Evolutionary conservation across 1,284 basidiomycete species (phyloP).

Genomic region (Ustilago tritici): DNA sequence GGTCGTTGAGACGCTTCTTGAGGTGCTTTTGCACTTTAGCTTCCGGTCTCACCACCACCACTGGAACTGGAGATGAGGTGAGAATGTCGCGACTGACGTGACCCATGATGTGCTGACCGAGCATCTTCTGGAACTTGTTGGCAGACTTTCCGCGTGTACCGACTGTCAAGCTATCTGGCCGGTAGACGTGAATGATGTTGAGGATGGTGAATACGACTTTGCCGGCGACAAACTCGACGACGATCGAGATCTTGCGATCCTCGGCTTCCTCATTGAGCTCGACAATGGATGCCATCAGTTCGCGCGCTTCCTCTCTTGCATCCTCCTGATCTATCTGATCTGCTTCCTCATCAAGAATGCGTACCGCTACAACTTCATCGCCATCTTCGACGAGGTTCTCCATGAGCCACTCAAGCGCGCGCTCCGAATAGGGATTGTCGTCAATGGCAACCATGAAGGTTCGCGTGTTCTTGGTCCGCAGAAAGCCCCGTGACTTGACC

Average conservation of each 20-base stretch:
- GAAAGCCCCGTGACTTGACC: conserved; percentile 86
- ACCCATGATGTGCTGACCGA: conserved; percentile 64
- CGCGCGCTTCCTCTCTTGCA: conserved; percentile 86
- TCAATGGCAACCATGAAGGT: conserved; percentile 92
- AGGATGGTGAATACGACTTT: conserved; percentile 84
- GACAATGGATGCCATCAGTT: conserved; percentile 83
- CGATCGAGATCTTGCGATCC: conserved; percentile 86
- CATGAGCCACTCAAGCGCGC: conserved; percentile 72
- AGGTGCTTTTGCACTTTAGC: conserved; percentile 68
- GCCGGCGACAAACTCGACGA: conserved; percentile 93
- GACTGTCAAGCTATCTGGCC: conserved; percentile 92
- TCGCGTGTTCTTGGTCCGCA: conserved; percentile 81
- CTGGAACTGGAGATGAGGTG: conserved; percentile 66
- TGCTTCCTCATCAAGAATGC: conserved; percentile 88
- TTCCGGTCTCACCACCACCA: conserved; percentile 68
- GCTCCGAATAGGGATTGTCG: conserved; percentile 74
- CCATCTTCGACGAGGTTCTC: conserved; percentile 89
- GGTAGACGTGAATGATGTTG: conserved; percentile 86
- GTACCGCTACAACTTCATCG: conserved; percentile 91
- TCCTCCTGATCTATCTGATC: conserved; percentile 76
- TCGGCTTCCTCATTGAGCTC: conserved; percentile 84
- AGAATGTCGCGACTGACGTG: conserved; percentile 64
- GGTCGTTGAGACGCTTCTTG: conserved; percentile 65
- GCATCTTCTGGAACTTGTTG: conserved; percentile 66
- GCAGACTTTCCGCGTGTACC: conserved; percentile 80